Evolutionary conservation across 257 asterid genomes (phyloP).

Genomic region (Scutellaria galericulata): DNA sequence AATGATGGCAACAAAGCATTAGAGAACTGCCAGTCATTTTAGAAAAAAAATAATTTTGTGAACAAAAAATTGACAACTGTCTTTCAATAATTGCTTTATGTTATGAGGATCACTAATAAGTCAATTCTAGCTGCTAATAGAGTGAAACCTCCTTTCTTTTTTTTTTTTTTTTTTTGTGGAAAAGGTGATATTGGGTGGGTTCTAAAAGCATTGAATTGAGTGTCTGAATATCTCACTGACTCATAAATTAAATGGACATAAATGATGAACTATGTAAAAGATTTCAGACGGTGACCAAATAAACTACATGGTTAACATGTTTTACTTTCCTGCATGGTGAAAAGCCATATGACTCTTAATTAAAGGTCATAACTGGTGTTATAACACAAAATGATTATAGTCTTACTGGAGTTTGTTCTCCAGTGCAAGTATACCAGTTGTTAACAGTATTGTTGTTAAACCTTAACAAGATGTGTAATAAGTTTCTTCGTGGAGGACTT

Average conservation of each 20-base stretch:
- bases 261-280: neutral
- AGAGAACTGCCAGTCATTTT: neutral
- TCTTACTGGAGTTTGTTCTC: neutral
- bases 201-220: neutral
- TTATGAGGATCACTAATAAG: neutral
- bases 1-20: neutral
- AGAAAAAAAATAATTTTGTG: neutral
- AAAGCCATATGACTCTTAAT: neutral
- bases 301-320: neutral
- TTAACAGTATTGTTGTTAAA: neutral
- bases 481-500: neutral
- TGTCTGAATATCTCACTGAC: conserved; percentile 14
- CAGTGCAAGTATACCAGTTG: neutral
- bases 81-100: neutral
- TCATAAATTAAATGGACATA: neutral
- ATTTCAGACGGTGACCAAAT: neutral
- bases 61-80: neutral
- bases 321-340: neutral
- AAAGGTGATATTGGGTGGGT: conserved; percentile 18
- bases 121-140: conserved; percentile 3
- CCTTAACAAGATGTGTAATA: conserved; percentile 7
- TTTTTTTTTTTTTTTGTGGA: neutral
- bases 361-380: neutral
- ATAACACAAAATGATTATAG: neutral
- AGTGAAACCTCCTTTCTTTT: neutral